A percentile compares a stretch with the other conserved stretches of the same genome.
Evolutionary conservation across 2,329 filamentous ascomycete species (phyloP).

Genomic region (Ceratocystis cacaofunesta): DNA sequence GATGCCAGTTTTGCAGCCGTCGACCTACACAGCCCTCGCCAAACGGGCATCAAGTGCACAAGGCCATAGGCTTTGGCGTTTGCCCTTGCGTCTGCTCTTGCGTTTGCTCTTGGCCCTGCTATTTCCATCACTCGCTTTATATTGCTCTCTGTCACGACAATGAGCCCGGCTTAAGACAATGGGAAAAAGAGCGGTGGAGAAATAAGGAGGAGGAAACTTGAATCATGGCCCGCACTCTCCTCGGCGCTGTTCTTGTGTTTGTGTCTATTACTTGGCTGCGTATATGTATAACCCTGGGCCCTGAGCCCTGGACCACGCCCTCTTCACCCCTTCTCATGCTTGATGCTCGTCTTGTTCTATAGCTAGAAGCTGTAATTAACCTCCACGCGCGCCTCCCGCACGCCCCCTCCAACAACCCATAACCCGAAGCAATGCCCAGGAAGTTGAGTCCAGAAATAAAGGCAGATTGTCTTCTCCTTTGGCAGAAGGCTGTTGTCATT

Average conservation of each 20-base stretch:
- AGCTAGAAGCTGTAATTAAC: neutral
- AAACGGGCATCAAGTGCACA: neutral
- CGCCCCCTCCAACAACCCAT: slow-evolving; percentile 1
- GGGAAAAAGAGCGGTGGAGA: neutral
- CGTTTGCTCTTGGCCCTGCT: neutral
- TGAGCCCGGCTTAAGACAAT: neutral
- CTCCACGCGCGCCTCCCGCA: neutral
- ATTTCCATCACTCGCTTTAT: neutral
- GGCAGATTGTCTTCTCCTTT: neutral
- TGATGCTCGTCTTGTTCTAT: neutral
- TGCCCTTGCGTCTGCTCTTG: neutral
- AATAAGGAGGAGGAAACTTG: neutral
- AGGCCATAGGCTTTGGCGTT: neutral
- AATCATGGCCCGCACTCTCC: neutral
- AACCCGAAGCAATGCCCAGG: neutral
- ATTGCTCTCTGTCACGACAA: neutral
- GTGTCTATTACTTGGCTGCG: too few species aligned
- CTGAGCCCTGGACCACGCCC: neutral
- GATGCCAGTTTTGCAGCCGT: too few species aligned
- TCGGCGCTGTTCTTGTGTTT: neutral
- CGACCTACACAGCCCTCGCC: too few species aligned
- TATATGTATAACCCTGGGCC: neutral
- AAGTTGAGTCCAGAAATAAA: neutral
- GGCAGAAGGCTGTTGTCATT: neutral
- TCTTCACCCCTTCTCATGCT: neutral